Evolutionary conservation across 352 stramenopile species (phyloP), one percentile per base, ranked within the genome.

Genomic region (Globisporangium emineosum): DNA sequence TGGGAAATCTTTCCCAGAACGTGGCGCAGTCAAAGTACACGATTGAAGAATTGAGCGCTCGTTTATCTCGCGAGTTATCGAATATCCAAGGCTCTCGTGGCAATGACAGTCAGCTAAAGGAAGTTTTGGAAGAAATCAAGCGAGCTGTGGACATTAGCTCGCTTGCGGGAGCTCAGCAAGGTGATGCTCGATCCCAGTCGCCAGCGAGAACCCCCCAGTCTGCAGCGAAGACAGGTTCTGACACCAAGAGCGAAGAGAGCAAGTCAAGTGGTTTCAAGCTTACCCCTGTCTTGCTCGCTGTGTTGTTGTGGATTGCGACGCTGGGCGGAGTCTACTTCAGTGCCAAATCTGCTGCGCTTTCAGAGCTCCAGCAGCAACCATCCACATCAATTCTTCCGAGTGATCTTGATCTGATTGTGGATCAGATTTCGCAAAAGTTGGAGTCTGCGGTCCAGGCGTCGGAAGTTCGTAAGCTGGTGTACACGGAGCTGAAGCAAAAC

Each of bases 111-210:
- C 63, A 68, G 13, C 29, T 68, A 1, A 68, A 64, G 42, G 57
- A 64, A 40, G 62, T 68, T 3, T 40, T 68, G 27, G 63, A 68
- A 30, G 63, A 68, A 25, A 68, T 68, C 57, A 68, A 68, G 56
- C 49, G 63, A 54, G 63, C 51, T 35, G 29, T 68, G 13, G 63
- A 64, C 23, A 30, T 29, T 9, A 64, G 56, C 33, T 25, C 37
- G 25, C n/a, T 64, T 23, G 57, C 32, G 19, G 49, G 33, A 19
- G 13, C 10, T 13, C 56, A 64, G 17, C 62, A 60, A 15, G 40
- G 23, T 10, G 15, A 42, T 5, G 9, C 51, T 12, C 49, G 50
- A 7, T 21, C 35, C 55, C 29, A 58, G 12, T 43, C 64, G 40
- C 42, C 60, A 27, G 25, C 59, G 8, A 43, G 7, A 21, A 64